Evolutionary conservation across 768 basidiomycete genomes (phyloP).

Genomic region (Macrolepiota fuliginosa): DNA sequence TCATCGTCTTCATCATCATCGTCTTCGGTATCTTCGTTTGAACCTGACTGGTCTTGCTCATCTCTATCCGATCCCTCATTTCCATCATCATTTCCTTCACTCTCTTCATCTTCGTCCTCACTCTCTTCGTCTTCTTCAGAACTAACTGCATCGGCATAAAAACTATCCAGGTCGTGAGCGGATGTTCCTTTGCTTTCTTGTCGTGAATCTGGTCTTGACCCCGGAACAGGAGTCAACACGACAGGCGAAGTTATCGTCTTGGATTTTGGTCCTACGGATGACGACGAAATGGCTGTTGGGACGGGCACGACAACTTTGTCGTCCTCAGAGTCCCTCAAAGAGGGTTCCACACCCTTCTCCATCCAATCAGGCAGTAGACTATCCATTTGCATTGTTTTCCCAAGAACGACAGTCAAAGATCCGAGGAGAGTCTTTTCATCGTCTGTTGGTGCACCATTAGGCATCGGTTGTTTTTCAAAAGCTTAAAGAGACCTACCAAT

Average conservation of each 20-base stretch:
- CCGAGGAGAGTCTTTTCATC: constrained; percentile 52
- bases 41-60: not conserved
- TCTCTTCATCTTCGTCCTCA: constrained; percentile 26
- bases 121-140: constrained; percentile 23
- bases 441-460: constrained; percentile 23
- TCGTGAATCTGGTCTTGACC: constrained; percentile 39
- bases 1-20: constrained; percentile 27
- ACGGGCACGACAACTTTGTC: constrained; percentile 37
- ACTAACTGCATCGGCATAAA: constrained; percentile 53
- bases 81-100: constrained; percentile 26
- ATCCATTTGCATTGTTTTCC: constrained; percentile 51
- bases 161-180: constrained; percentile 67
- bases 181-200: constrained; percentile 36
- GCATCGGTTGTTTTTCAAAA: not conserved
- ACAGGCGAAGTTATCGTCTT: constrained; percentile 40
- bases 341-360: constrained; percentile 78
- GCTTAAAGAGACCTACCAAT: constrained; percentile 24
- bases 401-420: constrained; percentile 61
- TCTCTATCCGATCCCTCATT: constrained; percentile 14
- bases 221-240: constrained; percentile 54
- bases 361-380: constrained; percentile 79
- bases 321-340: constrained; percentile 67
- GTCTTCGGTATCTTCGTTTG: constrained; percentile 24
- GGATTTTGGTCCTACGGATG: constrained; percentile 19
- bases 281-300: constrained; percentile 39